Evolutionary conservation across 352 stramenopile species (phyloP).

Genomic region (Pythium brachiatum): DNA sequence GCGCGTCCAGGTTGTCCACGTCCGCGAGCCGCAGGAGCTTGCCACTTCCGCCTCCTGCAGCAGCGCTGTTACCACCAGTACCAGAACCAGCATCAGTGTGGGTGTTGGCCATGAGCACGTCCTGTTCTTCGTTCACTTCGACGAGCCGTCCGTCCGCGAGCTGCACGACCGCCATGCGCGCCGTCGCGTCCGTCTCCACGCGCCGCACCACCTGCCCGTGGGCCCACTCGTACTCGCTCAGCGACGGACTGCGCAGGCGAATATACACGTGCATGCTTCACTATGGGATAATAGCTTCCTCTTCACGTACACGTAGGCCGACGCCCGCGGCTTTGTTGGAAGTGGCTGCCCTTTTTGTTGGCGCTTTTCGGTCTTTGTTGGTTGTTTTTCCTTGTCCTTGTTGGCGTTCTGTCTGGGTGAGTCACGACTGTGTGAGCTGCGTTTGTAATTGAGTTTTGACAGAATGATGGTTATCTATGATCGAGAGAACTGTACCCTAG

Average conservation of each 20-base stretch:
- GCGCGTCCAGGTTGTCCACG: constrained; percentile 66
- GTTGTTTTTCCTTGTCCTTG: constrained; percentile 4
- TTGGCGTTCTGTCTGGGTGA: neutral
- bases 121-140: constrained; percentile 44
- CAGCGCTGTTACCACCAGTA: constrained; percentile 7
- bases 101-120: constrained; percentile 55
- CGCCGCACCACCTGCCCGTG: constrained; percentile 41
- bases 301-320: no score
- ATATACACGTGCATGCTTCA: constrained; percentile 58
- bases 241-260: constrained; percentile 29
- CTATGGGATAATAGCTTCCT: constrained; percentile 4
- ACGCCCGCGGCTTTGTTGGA: neutral
- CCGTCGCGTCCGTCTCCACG: constrained; percentile 24
- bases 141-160: constrained; percentile 36
- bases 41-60: neutral
- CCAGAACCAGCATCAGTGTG: neutral
- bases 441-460: constrained; percentile 8
- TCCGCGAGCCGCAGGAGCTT: constrained; percentile 39
- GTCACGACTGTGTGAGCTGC: no score
- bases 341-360: constrained; percentile 10
- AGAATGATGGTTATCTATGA: constrained; percentile 24
- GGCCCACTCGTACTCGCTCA: constrained; percentile 45
- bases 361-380: neutral
- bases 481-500: neutral
- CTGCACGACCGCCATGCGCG: constrained; percentile 38